phyloP scores from a whole-genome alignment of 345 rosid genomes.

The Raphanus raphanistrum region DNA sequence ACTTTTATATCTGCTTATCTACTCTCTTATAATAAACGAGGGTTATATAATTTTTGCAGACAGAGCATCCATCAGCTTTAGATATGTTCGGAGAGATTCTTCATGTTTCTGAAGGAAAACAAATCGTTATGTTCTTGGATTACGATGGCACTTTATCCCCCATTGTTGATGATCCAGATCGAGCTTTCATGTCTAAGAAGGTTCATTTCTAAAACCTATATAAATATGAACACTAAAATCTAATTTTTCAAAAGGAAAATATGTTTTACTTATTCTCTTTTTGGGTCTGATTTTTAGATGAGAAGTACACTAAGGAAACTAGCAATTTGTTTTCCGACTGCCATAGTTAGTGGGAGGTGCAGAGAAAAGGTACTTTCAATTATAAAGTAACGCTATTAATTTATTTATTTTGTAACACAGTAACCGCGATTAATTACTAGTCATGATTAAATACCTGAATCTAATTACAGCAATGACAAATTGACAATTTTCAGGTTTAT shows the following conservation, averaged over 20 bases:
- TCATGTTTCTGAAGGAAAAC: constrained; percentile 65
- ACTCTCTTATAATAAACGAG: constrained; percentile 29
- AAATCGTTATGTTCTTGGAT: constrained; percentile 91
- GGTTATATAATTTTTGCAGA: constrained; percentile 51
- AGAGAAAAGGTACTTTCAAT: constrained; percentile 73
- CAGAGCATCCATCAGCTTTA: constrained; percentile 82
- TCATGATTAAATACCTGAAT: not conserved
- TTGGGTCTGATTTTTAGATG: constrained; percentile 52
- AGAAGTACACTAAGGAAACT: constrained; percentile 73
- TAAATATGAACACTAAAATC: not conserved
- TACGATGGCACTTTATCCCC: constrained; percentile 97
- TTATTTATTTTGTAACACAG: not conserved
- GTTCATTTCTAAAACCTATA: constrained; percentile 36
- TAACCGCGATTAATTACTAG: not conserved
- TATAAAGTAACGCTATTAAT: constrained; percentile 22
- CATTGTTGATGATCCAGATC: constrained; percentile 90
- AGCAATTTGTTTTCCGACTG: constrained; percentile 80
- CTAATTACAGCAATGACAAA: not conserved
- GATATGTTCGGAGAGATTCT: constrained; percentile 72
- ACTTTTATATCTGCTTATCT: constrained; percentile 47
- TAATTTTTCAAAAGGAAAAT: not conserved
- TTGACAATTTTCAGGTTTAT: constrained; percentile 34
- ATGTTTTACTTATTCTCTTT: not conserved
- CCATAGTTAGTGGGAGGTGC: constrained; percentile 93
- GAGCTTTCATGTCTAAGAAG: constrained; percentile 81